phyloP scores from a whole-genome alignment of 257 asterid species.

The Ballota nigra region DNA sequence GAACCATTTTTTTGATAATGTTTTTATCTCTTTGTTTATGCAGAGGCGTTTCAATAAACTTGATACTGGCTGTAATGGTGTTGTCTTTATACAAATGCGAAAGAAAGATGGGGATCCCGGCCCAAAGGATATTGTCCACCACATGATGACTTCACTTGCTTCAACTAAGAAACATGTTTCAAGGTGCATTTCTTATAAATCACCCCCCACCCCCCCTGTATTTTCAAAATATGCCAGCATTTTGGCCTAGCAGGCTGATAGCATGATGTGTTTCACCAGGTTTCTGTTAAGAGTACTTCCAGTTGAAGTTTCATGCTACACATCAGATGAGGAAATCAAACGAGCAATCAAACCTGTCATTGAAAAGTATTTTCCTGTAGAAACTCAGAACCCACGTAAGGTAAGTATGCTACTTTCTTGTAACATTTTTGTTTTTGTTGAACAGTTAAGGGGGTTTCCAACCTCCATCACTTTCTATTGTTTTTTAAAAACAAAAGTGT shows the following conservation, averaged over 20 bases:
- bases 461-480: neutral
- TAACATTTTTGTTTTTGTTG: neutral
- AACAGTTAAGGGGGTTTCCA: neutral
- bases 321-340: slow-evolving; percentile 88
- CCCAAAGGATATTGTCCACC: slow-evolving; percentile 79
- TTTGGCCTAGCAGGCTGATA: slow-evolving; percentile 16
- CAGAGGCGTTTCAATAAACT: slow-evolving; percentile 87
- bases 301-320: slow-evolving; percentile 82
- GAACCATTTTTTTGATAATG: neutral
- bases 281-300: slow-evolving; percentile 88
- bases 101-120: slow-evolving; percentile 80
- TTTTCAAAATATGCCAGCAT: too few relatives aligned
- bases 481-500: neutral
- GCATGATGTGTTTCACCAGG: slow-evolving; percentile 44
- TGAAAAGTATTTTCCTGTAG: slow-evolving; percentile 68
- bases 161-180: slow-evolving; percentile 70
- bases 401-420: slow-evolving; percentile 25
- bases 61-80: slow-evolving; percentile 94
- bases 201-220: too few relatives aligned
- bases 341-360: slow-evolving; percentile 74
- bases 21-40: slow-evolving; percentile 11
- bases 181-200: slow-evolving; percentile 43
- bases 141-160: slow-evolving; percentile 91
- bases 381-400: slow-evolving; percentile 69
- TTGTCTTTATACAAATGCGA: slow-evolving; percentile 83